Evolutionary conservation across 768 basidiomycete genomes (phyloP).

Genomic region (Coprinopsis strossmayeri): DNA sequence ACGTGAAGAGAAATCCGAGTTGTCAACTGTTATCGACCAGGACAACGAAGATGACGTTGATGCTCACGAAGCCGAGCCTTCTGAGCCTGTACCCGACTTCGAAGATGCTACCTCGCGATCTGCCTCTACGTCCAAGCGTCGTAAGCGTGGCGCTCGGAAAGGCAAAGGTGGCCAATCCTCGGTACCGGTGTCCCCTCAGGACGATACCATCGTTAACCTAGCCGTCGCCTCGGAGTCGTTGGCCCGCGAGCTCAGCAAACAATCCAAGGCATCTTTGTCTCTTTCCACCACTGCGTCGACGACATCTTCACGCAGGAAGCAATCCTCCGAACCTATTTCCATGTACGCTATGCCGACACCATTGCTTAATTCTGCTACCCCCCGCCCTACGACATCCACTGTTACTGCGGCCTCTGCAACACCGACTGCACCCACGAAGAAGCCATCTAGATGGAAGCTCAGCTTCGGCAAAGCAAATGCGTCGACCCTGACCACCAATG

Average conservation of each 20-base stretch:
- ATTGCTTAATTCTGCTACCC: constrained; percentile 19
- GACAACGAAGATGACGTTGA: constrained; percentile 42
- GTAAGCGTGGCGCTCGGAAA: constrained; percentile 82
- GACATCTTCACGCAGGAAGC: constrained; percentile 17
- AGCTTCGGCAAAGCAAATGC: constrained; percentile 58
- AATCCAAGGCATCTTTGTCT: constrained; percentile 39
- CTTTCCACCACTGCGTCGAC: constrained; percentile 25
- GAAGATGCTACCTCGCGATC: constrained; percentile 46
- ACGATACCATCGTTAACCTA: constrained; percentile 60
- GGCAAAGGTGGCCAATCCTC: constrained; percentile 54
- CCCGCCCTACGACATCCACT: constrained; percentile 16
- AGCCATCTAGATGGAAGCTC: constrained; percentile 84
- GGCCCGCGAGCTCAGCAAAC: constrained; percentile 76
- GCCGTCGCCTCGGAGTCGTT: constrained; percentile 77
- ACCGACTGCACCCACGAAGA: constrained; percentile 48
- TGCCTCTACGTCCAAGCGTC: constrained; percentile 68
- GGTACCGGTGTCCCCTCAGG: constrained; percentile 31
- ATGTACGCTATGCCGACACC: constrained; percentile 37
- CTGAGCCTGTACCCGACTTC: constrained; percentile 26
- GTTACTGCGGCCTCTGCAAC: constrained; percentile 15
- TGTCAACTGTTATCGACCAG: constrained; percentile 51
- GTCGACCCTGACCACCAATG: constrained; percentile 25
- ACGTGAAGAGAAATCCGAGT: constrained; percentile 35
- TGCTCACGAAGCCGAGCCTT: constrained; percentile 35
- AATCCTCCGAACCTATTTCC: constrained; percentile 38